A percentile compares a stretch with the other conserved stretches of the same genome.
Evolutionary conservation across 176 grass and related monocot genomes (phyloP).

Genomic region (Paspalum notatum): DNA sequence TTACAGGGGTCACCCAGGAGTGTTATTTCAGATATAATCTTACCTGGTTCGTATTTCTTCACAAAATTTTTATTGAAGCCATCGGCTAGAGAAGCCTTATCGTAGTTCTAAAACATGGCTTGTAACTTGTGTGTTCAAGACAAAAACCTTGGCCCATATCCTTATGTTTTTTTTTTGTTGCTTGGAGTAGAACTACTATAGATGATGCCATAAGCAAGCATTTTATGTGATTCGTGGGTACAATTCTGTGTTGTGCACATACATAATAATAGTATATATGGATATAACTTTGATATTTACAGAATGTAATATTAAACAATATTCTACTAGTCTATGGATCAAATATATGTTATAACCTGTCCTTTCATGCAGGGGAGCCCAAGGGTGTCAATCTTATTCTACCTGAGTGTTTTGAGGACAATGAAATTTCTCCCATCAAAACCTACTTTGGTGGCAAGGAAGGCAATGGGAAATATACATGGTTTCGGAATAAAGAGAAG

Average conservation of each 20-base stretch:
- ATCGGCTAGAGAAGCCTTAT: conserved; percentile 21
- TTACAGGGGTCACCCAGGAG: conserved; percentile 63
- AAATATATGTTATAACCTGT: conserved; percentile 23
- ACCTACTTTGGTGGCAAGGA: conserved; percentile 91
- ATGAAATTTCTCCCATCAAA: conserved; percentile 82
- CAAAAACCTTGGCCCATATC: neutral
- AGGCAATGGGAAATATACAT: conserved; percentile 78
- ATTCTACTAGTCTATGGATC: neutral
- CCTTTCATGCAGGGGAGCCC: conserved; percentile 67
- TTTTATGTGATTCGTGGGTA: neutral
- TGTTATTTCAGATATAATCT: conserved; percentile 68
- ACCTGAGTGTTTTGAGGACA: conserved; percentile 77
- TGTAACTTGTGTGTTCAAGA: conserved; percentile 24
- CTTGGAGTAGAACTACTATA: neutral
- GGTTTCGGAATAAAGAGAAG: conserved; percentile 79
- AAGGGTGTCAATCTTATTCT: conserved; percentile 71
- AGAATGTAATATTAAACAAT: conserved; percentile 28
- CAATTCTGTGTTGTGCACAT: conserved; percentile 20
- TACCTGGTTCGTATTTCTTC: conserved; percentile 75
- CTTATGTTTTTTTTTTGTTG: neutral
- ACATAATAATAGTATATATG: conserved; percentile 22
- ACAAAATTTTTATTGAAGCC: conserved; percentile 7
- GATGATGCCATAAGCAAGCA: neutral
- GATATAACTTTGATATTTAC: conserved; percentile 7
- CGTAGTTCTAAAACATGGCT: too few relatives aligned